Base-by-base conservation (phyloP, 2,329 filamentous ascomycete genomes). In the Truncatella angustata region DNA sequence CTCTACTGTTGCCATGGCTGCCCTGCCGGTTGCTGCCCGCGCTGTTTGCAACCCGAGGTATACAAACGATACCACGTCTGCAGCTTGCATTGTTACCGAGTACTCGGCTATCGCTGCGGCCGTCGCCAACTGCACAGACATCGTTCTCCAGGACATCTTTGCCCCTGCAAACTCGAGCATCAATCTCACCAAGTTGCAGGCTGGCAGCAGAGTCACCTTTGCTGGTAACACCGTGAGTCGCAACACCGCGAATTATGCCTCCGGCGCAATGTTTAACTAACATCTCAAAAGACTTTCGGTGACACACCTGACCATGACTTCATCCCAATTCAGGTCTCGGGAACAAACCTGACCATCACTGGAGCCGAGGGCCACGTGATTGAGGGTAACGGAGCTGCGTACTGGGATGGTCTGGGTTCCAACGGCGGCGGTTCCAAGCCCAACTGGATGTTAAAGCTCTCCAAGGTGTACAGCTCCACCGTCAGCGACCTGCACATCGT, bases 381-480 rank as follows among this genome's bases (percentile, higher is more conserved):
- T 4, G 53, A 61, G 37, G 55, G 57, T 32, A 49, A 49, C n/a
- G 46, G 46, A 9, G 48, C 48, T 12, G 37, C 35, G 20, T 50
- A 43, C 35, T 50, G 48, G 48, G 48, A 50, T n/a, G 48, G 48
- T 1, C 35, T n/a, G 35, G 48, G 48, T 18, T 49, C 46, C 46
- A 43, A 50, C 30, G 35, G 35, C 37, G 48, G 48, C 14, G 24
- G 35, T 7, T 14, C 23, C 12, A 50, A 50, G 37, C 48, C 48
- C 57, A 81, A 85, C 72, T 39, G 35, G 32, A 37, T 49, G 20
- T n/a, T 49, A 12, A 39, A 37, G 32, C 21, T 49, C 16, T 18
- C 30, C 3, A 35, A 80, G 81, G 69, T 81, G 82, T 72, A 73
- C 20, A 12, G 49, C 26, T 73, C 34, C 35, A 24, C 28, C 12